These are phyloP conservation scores for Fusarium scirpi DNA, from an alignment of 2,329 filamentous ascomycete species.

Conservation along the genomic window DNA sequence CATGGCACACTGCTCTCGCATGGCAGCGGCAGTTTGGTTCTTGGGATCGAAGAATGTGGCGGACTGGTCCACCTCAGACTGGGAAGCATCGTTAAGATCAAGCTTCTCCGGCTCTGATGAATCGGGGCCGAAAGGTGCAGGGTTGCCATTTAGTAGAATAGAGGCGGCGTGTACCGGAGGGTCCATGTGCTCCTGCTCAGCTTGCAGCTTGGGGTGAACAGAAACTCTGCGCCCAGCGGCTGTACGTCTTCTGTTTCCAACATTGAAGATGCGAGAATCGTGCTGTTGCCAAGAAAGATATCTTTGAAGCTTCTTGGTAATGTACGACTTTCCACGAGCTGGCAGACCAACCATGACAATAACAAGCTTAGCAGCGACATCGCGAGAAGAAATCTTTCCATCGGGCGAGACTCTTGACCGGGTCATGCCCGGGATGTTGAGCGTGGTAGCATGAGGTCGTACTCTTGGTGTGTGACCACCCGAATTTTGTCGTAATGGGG, in stretches of 20 bases:
- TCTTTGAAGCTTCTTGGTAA: conserved; percentile 96
- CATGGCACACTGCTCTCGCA: conserved; percentile 92
- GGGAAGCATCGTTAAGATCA: conserved; percentile 51
- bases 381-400: conserved; percentile 90
- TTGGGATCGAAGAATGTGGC: conserved; percentile 94
- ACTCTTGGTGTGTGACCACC: conserved; percentile 81
- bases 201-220: conserved; percentile 49
- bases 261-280: conserved; percentile 96
- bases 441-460: conserved; percentile 87
- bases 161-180: conserved; percentile 65
- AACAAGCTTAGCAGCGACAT: conserved; percentile 95
- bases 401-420: conserved; percentile 96
- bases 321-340: conserved; percentile 96
- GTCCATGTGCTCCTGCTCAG: conserved; percentile 56
- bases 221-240: conserved; percentile 71
- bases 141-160: conserved; percentile 68
- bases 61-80: conserved; percentile 80
- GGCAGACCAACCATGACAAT: conserved; percentile 99
- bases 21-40: conserved; percentile 82
- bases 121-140: conserved; percentile 51
- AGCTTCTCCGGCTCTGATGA: conserved; percentile 55
- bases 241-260: conserved; percentile 88
- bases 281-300: conserved; percentile 99
- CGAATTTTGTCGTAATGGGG: conserved; percentile 78
- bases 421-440: conserved; percentile 97